Evolutionary conservation across 495 filamentous ascomycete species (phyloP).

Genomic region (Penicillium arizonense): DNA sequence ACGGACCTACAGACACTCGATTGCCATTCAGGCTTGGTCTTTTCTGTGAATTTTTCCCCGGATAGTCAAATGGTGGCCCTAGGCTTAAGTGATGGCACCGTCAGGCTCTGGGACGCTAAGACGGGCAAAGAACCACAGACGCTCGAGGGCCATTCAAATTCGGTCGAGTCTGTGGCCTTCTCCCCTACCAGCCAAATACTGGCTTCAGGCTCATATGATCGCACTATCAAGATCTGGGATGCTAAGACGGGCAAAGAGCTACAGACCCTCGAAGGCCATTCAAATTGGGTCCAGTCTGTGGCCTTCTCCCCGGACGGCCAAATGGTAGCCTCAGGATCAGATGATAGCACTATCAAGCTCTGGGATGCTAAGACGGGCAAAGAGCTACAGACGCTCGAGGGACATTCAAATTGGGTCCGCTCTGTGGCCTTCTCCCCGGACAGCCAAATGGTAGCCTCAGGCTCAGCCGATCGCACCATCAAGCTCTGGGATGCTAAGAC

Average conservation of each 20-base stretch:
- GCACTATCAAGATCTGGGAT: not conserved
- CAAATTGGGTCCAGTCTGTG: not conserved
- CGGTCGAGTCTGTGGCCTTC: no score
- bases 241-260: constrained; percentile 7
- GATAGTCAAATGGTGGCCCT: no score
- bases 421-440: constrained; percentile 6
- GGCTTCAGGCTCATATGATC: no score
- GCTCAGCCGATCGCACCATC: no score
- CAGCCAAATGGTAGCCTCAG: no score
- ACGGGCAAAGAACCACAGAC: no score
- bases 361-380: constrained; percentile 18
- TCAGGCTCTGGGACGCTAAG: no score
- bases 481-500: no score
- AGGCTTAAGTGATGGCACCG: no score
- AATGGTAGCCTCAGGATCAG: constrained; percentile 13
- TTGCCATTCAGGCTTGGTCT: constrained; percentile 16
- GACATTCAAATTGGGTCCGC: not conserved
- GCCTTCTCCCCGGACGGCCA: constrained; percentile 22
- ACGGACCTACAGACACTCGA: constrained; percentile 13
- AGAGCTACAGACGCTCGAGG: constrained; percentile 7
- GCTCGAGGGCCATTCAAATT: no score
- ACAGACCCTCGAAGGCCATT: constrained; percentile 20
- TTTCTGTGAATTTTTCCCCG: constrained; percentile 2
- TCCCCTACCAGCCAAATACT: no score
- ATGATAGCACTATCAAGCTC: constrained; percentile 19